phyloP scores from a whole-genome alignment of 1,139 yeast genomes.

The Pichia sp. region DNA sequence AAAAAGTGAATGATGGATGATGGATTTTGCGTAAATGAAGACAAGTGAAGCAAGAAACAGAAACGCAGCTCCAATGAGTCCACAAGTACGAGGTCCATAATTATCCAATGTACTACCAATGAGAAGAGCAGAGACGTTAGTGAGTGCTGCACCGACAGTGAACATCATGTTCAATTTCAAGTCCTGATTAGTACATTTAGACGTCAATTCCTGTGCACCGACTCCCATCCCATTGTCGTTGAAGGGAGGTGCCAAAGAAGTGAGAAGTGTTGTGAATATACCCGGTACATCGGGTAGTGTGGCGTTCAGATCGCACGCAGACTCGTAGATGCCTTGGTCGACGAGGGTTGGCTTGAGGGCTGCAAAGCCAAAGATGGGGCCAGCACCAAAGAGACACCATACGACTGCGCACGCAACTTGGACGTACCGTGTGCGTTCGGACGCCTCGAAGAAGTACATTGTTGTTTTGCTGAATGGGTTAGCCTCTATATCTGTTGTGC shows the following conservation, averaged over 20 bases:
- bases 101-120: conserved; percentile 48
- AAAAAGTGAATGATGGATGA: conserved; percentile 24
- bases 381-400: conserved; percentile 59
- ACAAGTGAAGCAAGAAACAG: conserved; percentile 36
- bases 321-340: conserved; percentile 42
- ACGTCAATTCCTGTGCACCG: no score
- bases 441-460: conserved; percentile 26
- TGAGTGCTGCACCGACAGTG: conserved; percentile 52
- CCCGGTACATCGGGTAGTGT: no score
- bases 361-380: conserved; percentile 61
- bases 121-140: conserved; percentile 48
- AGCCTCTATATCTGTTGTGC: no score
- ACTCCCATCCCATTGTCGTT: no score
- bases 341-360: conserved; percentile 54
- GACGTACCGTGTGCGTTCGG: conserved; percentile 20
- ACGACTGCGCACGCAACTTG: conserved; percentile 44
- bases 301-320: conserved; percentile 29
- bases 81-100: conserved; percentile 48
- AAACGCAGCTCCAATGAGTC: conserved; percentile 41
- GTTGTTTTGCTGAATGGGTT: no score
- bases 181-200: conserved; percentile 44
- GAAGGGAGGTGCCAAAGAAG: conserved; percentile 2
- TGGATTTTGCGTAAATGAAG: conserved; percentile 29
- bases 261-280: conserved; percentile 2
- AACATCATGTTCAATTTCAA: conserved; percentile 47